phyloP scores from a whole-genome alignment of 345 rosid genomes.

The Brassica nigra region DNA sequence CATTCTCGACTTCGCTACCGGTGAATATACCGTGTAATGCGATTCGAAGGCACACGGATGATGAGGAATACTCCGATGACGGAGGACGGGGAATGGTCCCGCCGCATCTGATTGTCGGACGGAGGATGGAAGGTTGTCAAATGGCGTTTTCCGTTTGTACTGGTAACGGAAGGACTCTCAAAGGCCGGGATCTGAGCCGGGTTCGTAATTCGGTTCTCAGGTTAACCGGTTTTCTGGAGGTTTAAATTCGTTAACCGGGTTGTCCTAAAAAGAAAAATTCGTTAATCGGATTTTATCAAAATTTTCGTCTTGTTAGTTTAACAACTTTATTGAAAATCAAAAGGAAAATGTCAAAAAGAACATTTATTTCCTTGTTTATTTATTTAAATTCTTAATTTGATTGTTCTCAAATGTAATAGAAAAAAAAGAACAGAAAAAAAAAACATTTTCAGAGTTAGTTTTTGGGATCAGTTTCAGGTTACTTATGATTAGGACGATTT shows the following conservation, averaged over 20 bases:
- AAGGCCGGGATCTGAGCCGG: constrained; percentile 76
- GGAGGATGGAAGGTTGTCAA: constrained; percentile 60
- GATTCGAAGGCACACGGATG: constrained; percentile 25
- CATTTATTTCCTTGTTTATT: constrained; percentile 27
- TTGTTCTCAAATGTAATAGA: constrained; percentile 9
- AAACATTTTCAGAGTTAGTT: neutral
- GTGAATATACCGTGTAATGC: constrained; percentile 36
- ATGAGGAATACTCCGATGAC: constrained; percentile 29
- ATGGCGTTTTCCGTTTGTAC: constrained; percentile 75
- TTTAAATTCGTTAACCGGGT: constrained; percentile 32
- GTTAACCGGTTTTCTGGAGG: constrained; percentile 86
- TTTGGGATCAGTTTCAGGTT: neutral
- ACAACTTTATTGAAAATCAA: constrained; percentile 13
- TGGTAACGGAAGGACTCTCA: constrained; percentile 83
- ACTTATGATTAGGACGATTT: neutral
- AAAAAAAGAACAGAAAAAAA: neutral
- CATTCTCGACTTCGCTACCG: constrained; percentile 37
- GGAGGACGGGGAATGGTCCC: constrained; percentile 41
- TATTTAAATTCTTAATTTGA: constrained; percentile 12
- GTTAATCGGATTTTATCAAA: neutral
- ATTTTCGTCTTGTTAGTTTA: constrained; percentile 4
- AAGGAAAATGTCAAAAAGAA: constrained; percentile 31
- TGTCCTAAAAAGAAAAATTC: neutral
- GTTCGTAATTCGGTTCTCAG: constrained; percentile 82
- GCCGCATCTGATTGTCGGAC: constrained; percentile 43